Evolutionary conservation across 495 filamentous ascomycete species (phyloP), one percentile per base, ranked within the genome.

Genomic region (Neurospora sp.): DNA sequence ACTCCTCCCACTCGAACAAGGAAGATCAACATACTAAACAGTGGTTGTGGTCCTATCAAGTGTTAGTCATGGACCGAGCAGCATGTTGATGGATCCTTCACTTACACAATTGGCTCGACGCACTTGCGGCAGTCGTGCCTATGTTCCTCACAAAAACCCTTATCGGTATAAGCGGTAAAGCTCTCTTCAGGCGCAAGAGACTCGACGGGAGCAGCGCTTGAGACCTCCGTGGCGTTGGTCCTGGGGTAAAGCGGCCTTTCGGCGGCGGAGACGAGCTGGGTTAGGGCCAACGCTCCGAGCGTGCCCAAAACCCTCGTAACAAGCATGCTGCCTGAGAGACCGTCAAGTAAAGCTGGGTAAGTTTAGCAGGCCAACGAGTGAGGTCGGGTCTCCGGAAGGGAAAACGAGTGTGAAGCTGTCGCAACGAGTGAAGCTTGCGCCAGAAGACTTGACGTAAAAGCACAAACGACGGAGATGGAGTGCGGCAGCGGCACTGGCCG

Each of bases 201-300:
- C 22, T 35, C 14, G 7, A 35, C 53, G 6, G 53, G 53, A 35
- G 53, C 53, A 65, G 22, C 68, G 42, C 31, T 39, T n/a, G 73
- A 70, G 2, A 40, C 69, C 12, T 70, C 22, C 12, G 61, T 53
- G 14, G 75, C 73, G 37, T 77, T 76, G 16, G 59, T 38, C 59
- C 74, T 74, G 53, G 48, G 69, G 12, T 73, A 74, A 18, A 74
- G 35, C 10, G 70, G 73, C 9, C 37, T 40, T 16, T 77, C 74
- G 6, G 65, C 48, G 9, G 73, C 78, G 27, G 74, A 6, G 27
- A 71, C 77, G 42, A 75, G 9, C 18, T 71, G 74, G 68, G 72
- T 73, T 71, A 80, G 75, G 69, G 74, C 77, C 72, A 80, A 40
- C 16, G 76, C 72, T 72, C 77, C 79, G 16, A 78, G 72, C 53